Conservation (phyloP, 2,329 filamentous ascomycete species). For the Graphilbum sp. region DNA sequence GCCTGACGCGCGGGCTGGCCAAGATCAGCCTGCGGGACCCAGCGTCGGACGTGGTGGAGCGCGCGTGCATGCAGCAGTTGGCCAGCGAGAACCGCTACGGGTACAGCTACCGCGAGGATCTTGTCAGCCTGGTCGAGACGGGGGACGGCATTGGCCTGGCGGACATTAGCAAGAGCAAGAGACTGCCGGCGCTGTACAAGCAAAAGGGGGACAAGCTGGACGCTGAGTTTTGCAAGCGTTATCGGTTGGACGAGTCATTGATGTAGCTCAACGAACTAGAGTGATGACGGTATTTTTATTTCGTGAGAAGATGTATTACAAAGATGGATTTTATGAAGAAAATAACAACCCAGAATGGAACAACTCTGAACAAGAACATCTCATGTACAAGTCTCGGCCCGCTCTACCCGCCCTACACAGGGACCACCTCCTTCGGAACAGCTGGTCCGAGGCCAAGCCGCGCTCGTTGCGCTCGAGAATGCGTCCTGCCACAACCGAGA, state of each 20-base stretch:
- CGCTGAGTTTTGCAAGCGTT: not conserved
- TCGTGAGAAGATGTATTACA: too few species aligned
- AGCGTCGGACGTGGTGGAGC: not conserved
- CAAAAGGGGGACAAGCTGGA: constrained; percentile 1
- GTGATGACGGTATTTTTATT: too few species aligned
- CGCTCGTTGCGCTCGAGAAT: too few species aligned
- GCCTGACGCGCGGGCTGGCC: not conserved
- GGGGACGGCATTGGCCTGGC: not conserved
- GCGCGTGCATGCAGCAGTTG: not conserved
- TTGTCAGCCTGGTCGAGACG: constrained; percentile 1
- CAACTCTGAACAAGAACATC: too few species aligned
- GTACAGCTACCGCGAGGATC: not conserved
- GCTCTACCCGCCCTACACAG: too few species aligned
- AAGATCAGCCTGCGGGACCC: constrained; percentile 1
- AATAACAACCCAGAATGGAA: too few species aligned
- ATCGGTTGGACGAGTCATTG: constrained; percentile 1
- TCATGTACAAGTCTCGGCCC: too few species aligned
- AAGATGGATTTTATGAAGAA: too few species aligned
- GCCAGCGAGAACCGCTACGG: not conserved
- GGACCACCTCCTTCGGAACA: too few species aligned
- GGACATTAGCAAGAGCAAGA: constrained; percentile 3
- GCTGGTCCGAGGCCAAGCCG: too few species aligned
- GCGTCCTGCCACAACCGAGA: too few species aligned
- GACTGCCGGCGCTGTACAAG: constrained; percentile 1
- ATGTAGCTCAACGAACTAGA: not conserved